Percentiles rank a stretch among this genome's conserved stretches.
phyloP scores from a whole-genome alignment of 371 early-diverging fungal genomes.

The Mortierella sp. region DNA sequence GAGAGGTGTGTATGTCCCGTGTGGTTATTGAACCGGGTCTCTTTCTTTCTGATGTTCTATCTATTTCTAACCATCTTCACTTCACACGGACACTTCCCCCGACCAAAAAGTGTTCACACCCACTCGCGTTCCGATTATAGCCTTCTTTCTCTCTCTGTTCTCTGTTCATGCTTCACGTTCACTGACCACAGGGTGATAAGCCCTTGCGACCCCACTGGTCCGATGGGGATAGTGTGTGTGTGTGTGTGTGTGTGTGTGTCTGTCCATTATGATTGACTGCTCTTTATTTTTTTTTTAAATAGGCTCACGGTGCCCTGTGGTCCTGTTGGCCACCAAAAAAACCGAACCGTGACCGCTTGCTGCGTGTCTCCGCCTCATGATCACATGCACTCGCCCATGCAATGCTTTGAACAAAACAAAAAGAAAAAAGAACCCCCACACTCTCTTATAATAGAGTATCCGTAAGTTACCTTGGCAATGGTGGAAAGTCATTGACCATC shows the following conservation, averaged over 20 bases:
- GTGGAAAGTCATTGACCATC: conserved; percentile 36
- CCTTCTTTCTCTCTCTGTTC: too few species aligned
- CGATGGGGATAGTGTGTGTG: too few species aligned
- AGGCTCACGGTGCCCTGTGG: not conserved
- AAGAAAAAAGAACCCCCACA: too few species aligned
- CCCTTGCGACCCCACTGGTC: too few species aligned
- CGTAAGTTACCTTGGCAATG: conserved; percentile 34
- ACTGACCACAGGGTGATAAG: not conserved
- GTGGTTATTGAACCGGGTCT: not conserved
- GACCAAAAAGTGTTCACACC: not conserved
- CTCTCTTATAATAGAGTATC: too few species aligned
- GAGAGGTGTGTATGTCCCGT: not conserved
- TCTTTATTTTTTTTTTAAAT: not conserved
- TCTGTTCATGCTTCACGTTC: too few species aligned
- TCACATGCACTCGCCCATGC: not conserved
- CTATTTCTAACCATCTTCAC: not conserved
- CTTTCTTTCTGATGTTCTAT: not conserved
- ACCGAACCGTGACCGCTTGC: not conserved
- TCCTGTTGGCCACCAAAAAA: conserved; percentile 7
- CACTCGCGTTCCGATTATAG: not conserved
- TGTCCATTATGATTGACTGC: not conserved
- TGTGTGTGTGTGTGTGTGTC: not conserved
- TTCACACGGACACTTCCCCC: not conserved
- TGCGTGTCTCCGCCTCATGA: not conserved
- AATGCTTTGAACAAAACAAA: not conserved